These are phyloP conservation scores for Backusella tuberculispora DNA, from an alignment of 192 early-diverging fungal species.

Conservation along the genomic window DNA sequence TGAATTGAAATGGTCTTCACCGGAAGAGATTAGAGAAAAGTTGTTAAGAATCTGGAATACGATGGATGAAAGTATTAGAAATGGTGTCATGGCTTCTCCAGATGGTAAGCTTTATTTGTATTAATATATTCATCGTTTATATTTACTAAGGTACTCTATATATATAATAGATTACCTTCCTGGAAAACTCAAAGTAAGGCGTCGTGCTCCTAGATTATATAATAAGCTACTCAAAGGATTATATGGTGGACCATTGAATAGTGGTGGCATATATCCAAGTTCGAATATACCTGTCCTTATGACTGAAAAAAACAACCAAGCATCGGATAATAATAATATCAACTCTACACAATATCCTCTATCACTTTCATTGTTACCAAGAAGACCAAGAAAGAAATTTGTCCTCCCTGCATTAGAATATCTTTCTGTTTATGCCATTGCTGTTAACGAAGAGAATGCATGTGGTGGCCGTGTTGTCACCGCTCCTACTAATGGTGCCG, in stretches of 20 bases:
- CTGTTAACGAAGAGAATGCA: slow-evolving; percentile 93
- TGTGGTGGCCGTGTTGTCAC: slow-evolving; percentile 85
- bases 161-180: slow-evolving; percentile 58
- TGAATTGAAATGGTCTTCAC: slow-evolving; percentile 85
- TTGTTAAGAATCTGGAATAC: slow-evolving; percentile 85
- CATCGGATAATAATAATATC: slow-evolving; percentile 5
- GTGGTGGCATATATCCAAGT: slow-evolving; percentile 20
- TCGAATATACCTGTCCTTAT: slow-evolving; percentile 27
- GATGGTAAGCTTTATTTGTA: slow-evolving; percentile 18
- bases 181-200: slow-evolving; percentile 74
- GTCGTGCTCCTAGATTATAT: slow-evolving; percentile 86
- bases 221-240: slow-evolving; percentile 81
- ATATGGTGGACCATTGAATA: slow-evolving; percentile 46
- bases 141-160: slow-evolving; percentile 25
- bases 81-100: slow-evolving; percentile 62
- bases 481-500: slow-evolving; percentile 96
- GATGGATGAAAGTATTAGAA: slow-evolving; percentile 85
- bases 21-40: slow-evolving; percentile 76
- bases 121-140: background rate
- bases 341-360: slow-evolving; percentile 19
- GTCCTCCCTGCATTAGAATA: slow-evolving; percentile 86
- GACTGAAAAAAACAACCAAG: slow-evolving; percentile 30
- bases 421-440: slow-evolving; percentile 90
- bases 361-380: slow-evolving; percentile 38
- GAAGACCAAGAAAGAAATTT: slow-evolving; percentile 51